A percentile compares a stretch with the other conserved stretches of the same genome.
phyloP scores from a whole-genome alignment of 148 eudicot genomes.

The Bassia scoparia region DNA sequence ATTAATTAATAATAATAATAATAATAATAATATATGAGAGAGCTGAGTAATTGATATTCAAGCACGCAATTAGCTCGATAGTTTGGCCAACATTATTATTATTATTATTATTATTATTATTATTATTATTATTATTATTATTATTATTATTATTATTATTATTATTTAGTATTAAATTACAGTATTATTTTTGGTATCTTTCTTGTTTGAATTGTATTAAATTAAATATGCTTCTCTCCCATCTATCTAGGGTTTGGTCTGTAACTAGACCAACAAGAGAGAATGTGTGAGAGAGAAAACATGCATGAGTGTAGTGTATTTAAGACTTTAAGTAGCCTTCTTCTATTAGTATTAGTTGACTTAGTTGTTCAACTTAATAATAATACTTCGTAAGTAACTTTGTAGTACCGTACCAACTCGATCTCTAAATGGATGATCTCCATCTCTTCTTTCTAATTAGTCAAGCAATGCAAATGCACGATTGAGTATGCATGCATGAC shows the following conservation, averaged over 20 bases:
- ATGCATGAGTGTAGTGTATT: not conserved
- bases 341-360: not conserved
- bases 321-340: constrained; percentile 22
- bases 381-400: constrained; percentile 12
- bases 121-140: too few relatives aligned
- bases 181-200: not conserved
- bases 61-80: constrained; percentile 17
- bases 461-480: too few relatives aligned
- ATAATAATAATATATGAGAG: not conserved
- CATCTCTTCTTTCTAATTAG: too few relatives aligned
- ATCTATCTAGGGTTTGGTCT: constrained; percentile 35
- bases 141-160: constrained; percentile 5
- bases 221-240: constrained; percentile 24
- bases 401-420: not conserved
- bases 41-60: constrained; percentile 1
- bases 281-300: constrained; percentile 15
- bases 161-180: not conserved
- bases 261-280: constrained; percentile 23
- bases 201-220: not conserved
- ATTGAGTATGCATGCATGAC: too few relatives aligned
- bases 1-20: not conserved
- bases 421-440: too few relatives aligned
- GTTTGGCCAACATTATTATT: constrained; percentile 10
- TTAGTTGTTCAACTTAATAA: constrained; percentile 17
- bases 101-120: too few relatives aligned